Base-by-base conservation (phyloP, 345 rosid genomes). In the Populus ilicifolia region DNA sequence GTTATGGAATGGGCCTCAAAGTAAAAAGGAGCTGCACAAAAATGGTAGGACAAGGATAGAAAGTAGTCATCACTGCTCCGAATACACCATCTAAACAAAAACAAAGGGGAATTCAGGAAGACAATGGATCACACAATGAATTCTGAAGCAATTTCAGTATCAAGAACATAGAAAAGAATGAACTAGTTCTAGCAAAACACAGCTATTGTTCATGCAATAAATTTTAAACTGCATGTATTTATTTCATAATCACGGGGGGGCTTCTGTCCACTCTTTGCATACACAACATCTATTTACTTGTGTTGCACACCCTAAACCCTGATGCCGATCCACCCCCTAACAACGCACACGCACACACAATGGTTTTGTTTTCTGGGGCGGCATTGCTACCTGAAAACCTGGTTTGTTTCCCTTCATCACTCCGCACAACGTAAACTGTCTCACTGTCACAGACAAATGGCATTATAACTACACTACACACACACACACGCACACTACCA, bases 61-160 rank as follows among this genome's bases (percentile, higher is more conserved):
- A 38, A 38, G 6, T 38, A 7, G 41, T 88, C 98, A 92, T 94
- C 95, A 87, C 88, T 82, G 97, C 93, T 76, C 97, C 97, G 75
- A 91, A 94, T 10, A 93, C 67, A 52, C 97, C 97, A 79, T 93
- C 97, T 94, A 50, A 52, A 68, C 43, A 73, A 46, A 20, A 73
- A 18, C 10, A 43, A 39, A 4, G 48, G 44, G 44, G 13, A 75
- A 29, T 5, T 50, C 56, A 50, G 56, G 56, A 50, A 50, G 56
- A 16, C 0, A 50, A 74, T 18, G 0, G 39, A 14, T 30, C 50
- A 59, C 20, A 17, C 14, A 18, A 67, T 43, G 5, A 8, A 52
- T 67, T 21, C 23, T 35, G n/a, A 35, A 18, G 35, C 14, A 50
- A 16, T 8, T 18, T 48, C 27, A 75, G 10, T 30, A 41, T 14